Evolutionary conservation across 257 asterid species (phyloP).

Genomic region (Solanum pimpinellifolium): DNA sequence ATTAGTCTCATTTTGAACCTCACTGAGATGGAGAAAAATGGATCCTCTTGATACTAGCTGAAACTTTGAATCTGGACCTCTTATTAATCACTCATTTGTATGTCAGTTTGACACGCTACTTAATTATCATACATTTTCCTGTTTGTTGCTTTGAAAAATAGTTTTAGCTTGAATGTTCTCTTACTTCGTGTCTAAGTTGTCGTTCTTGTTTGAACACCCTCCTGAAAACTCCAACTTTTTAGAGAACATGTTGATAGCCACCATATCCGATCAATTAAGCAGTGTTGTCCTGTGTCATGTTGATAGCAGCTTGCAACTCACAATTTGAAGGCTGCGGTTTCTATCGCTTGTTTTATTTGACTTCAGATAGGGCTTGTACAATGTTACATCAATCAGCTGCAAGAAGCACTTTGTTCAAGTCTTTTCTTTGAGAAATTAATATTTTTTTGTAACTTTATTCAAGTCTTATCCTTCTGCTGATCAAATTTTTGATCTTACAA

Average conservation of each 20-base stretch:
- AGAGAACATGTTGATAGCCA: background rate
- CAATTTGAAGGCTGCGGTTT: background rate
- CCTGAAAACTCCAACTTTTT: background rate
- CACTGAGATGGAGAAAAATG: background rate
- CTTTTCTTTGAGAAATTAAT: background rate
- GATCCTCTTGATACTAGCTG: background rate
- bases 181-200: background rate
- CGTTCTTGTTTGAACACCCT: background rate
- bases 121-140: background rate
- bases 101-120: background rate
- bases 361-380: background rate
- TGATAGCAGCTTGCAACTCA: background rate
- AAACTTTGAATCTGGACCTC: background rate
- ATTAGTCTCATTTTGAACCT: background rate
- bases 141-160: background rate
- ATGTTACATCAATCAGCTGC: background rate
- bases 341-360: background rate
- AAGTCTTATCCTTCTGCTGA: background rate
- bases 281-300: background rate
- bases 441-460: background rate
- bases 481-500: background rate
- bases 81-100: background rate
- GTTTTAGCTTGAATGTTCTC: background rate
- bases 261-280: background rate
- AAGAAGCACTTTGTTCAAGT: background rate